These are phyloP conservation scores for Protoeuglena noctilucae DNA, from an alignment of 139 green algal species.

Conservation along the genomic window DNA sequence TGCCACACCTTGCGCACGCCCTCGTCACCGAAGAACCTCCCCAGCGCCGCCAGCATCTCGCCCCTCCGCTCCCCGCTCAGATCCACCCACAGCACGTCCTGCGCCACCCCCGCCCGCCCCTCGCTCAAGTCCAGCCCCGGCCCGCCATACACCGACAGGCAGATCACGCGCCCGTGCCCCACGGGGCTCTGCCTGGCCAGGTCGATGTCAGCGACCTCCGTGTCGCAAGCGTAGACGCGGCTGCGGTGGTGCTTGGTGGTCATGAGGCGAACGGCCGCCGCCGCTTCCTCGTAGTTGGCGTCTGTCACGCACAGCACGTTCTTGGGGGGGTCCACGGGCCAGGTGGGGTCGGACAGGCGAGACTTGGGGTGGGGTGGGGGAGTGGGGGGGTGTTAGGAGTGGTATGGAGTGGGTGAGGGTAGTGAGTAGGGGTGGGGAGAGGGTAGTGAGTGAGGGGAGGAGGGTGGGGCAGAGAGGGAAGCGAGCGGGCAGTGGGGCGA, in stretches of 20 bases:
- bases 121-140: constrained; percentile 43
- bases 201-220: constrained; percentile 43
- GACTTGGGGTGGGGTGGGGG: too few species aligned
- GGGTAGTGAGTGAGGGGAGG: too few species aligned
- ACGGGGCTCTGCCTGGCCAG: constrained; percentile 48
- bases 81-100: constrained; percentile 63
- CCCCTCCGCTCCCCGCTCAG: constrained; percentile 20
- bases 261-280: not conserved
- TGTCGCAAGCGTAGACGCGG: constrained; percentile 68
- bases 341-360: too few species aligned
- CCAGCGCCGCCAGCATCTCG: constrained; percentile 51
- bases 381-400: too few species aligned
- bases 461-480: too few species aligned
- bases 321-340: too few species aligned
- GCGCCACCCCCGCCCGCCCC: not conserved
- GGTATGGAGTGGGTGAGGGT: too few species aligned
- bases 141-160: constrained; percentile 75
- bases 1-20: constrained; percentile 68
- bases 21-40: constrained; percentile 56
- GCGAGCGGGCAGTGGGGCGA: too few species aligned
- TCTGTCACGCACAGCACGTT: not conserved
- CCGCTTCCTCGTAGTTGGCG: not conserved
- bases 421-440: too few species aligned
- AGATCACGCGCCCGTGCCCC: constrained; percentile 76
- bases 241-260: constrained; percentile 1